A percentile compares a stretch with the other conserved stretches of the same genome.
These are phyloP conservation scores for Fusarium camptoceras DNA, from an alignment of 2,329 filamentous ascomycete species.

Conservation along the genomic window DNA sequence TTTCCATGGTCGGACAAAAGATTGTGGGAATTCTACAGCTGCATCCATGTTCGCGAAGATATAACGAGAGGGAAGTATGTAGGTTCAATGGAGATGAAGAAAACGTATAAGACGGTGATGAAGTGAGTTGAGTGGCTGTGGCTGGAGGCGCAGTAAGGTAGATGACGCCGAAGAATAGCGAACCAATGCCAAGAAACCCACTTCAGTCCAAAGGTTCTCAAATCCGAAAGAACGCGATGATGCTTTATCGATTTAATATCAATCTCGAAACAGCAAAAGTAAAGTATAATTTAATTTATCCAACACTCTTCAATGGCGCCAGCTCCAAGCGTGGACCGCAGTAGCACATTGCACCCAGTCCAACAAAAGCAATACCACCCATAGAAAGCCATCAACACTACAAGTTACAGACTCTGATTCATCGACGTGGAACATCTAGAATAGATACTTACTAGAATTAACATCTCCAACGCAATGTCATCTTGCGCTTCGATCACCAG, in stretches of 20 bases:
- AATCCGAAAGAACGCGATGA: background rate
- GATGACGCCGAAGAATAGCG: slow-evolving; percentile 31
- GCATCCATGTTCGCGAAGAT: slow-evolving; percentile 14
- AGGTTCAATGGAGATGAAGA: background rate
- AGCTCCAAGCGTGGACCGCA: background rate
- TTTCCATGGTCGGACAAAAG: slow-evolving; percentile 55
- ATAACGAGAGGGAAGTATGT: background rate
- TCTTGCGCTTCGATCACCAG: background rate
- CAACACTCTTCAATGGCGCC: background rate
- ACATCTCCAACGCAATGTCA: background rate
- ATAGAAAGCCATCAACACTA: background rate
- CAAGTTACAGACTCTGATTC: background rate
- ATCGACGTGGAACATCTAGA: background rate
- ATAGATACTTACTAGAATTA: background rate
- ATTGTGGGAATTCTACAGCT: slow-evolving; percentile 49
- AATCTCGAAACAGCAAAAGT: background rate
- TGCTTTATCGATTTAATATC: background rate
- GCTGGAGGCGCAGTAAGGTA: slow-evolving; percentile 18
- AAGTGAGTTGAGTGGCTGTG: background rate
- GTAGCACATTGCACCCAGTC: background rate
- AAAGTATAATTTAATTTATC: background rate
- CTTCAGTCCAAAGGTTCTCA: background rate
- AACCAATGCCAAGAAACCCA: slow-evolving; percentile 23
- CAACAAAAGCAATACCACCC: background rate
- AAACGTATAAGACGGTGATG: background rate